Percentiles rank a stretch among this genome's conserved stretches.
Evolutionary conservation across 257 asterid genomes (phyloP).

Genomic region (Rhazya stricta): DNA sequence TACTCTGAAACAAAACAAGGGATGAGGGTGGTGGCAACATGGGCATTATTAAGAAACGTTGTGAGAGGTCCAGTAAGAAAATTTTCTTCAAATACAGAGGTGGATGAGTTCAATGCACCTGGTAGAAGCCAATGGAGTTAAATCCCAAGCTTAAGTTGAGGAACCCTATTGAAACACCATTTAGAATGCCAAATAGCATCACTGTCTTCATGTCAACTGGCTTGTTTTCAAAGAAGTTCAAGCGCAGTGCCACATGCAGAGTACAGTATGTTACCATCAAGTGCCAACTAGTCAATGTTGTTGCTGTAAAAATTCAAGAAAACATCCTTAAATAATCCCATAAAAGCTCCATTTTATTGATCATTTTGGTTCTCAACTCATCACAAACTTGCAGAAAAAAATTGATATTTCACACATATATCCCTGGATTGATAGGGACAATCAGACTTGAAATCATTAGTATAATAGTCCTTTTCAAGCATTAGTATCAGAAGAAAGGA

Average conservation of each 20-base stretch:
- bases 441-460: not conserved
- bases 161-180: slow-evolving; percentile 84
- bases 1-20: not conserved
- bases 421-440: not conserved
- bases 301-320: slow-evolving; percentile 40
- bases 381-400: too few relatives aligned
- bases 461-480: not conserved
- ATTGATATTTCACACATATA: too few relatives aligned
- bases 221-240: slow-evolving; percentile 75
- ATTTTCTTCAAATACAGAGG: not conserved
- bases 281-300: slow-evolving; percentile 95
- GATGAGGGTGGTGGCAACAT: not conserved
- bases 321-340: not conserved
- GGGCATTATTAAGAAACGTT: too few relatives aligned
- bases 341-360: not conserved
- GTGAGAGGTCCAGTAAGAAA: too few relatives aligned
- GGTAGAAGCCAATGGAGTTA: slow-evolving; percentile 88
- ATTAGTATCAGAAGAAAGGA: not conserved
- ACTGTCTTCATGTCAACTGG: slow-evolving; percentile 66
- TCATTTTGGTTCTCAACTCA: too few relatives aligned
- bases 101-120: slow-evolving; percentile 31
- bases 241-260: slow-evolving; percentile 63
- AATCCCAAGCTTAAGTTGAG: slow-evolving; percentile 91
- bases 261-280: slow-evolving; percentile 88
- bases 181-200: slow-evolving; percentile 59